Conservation (phyloP, 179 eudicot species). For the Silene coronaria region DNA sequence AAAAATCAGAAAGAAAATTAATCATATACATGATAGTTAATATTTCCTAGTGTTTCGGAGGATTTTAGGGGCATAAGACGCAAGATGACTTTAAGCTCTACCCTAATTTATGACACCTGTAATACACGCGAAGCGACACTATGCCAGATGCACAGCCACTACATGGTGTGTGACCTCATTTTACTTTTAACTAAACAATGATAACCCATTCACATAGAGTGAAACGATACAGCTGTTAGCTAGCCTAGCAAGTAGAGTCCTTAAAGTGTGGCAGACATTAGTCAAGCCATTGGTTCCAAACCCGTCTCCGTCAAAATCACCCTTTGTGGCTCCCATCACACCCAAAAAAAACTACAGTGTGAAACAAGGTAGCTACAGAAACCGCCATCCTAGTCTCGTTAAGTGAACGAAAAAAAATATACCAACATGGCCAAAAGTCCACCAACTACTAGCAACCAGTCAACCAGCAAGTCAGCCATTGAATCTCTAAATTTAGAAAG, state of each 20-base stretch:
- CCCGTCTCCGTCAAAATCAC: not conserved
- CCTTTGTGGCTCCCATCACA: not conserved
- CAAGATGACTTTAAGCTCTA: not conserved
- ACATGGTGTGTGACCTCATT: not conserved
- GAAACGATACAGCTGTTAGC: not conserved
- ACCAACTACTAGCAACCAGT: not conserved
- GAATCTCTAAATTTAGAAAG: not conserved
- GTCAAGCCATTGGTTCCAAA: not conserved
- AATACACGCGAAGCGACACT: not conserved
- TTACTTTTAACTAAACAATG: not conserved
- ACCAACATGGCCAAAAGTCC: not conserved
- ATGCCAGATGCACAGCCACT: too few relatives aligned
- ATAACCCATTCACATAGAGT: not conserved
- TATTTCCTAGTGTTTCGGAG: not conserved
- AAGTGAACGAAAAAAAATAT: not conserved
- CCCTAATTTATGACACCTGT: not conserved
- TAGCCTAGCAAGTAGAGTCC: not conserved
- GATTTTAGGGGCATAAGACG: not conserved
- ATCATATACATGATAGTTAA: not conserved
- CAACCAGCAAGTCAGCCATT: not conserved
- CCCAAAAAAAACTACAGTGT: not conserved
- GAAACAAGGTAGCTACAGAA: not conserved
- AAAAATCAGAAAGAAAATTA: not conserved
- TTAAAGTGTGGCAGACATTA: too few relatives aligned
- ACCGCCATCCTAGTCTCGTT: not conserved